Evolutionary conservation across 2,329 filamentous ascomycete genomes (phyloP), one percentile per base, ranked within the genome.

Genomic region (Alternaria angustiovoidea): DNA sequence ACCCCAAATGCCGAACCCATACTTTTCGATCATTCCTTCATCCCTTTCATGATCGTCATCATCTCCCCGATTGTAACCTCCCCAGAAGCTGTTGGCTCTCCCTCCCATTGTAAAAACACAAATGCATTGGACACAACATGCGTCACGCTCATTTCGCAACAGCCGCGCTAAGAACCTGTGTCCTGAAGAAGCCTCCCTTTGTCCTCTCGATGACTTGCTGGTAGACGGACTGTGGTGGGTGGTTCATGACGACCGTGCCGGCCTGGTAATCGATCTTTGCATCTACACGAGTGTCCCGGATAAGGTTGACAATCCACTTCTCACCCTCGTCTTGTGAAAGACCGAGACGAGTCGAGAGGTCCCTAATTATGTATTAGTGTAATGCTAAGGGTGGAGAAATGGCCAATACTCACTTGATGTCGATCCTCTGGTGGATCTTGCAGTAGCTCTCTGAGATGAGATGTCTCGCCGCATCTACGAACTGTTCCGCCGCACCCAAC

Each of bases 271-370:
- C 95, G 78, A 98, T 98, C 88, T 99, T 99, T 75, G 95, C 95
- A 78, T 99, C 95, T 65, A 99, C 91, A 65, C 94, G 88, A 24
- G 95, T 99, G 82, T 99, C 95, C 66, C 95, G 91, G 82, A 99
- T 99, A 67, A 99, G 87, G 85, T 99, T 99, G 73, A 99, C 95
- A 76, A 99, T 99, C 95, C 95, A 99, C 86, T 99, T 99, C 88
- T 99, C 95, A 74, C 95, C 95, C 76, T 98, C 95, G 77, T 96
- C 93, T 74, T 94, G 90, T 78, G 91, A 93, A 67, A 99, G 86
- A 68, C 94, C 95, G 62, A 99, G 89, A 79, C 95, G 92, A 66
- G 89, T 91, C 67, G 93, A 97, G 61, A 99, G 88, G 74, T 98
- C 95, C 81, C 87, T 89, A 64, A 8, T 42, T 3, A 14, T 30